Base-by-base conservation (phyloP, 2,329 filamentous ascomycete genomes). In the Xylariales sp. region DNA sequence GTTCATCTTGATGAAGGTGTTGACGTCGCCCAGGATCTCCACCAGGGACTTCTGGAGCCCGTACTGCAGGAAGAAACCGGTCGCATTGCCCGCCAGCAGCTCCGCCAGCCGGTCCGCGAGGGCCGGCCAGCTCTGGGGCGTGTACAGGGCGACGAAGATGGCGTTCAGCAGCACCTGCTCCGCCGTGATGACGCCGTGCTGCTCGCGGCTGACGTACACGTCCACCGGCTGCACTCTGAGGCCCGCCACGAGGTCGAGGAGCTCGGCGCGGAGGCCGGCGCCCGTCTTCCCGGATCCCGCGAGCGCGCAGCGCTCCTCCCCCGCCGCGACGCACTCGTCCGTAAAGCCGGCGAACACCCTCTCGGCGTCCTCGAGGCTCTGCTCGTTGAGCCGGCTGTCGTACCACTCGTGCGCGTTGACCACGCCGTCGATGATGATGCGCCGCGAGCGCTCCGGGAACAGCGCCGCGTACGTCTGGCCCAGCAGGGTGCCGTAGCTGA, bases 301-400 rank as follows among this genome's bases (percentile, higher is more conserved):
- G 19, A 75, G 47, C 2, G 64, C 52, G 41, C 71, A 76, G n/a
- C 70, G 76, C n/a, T 55, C 57, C 5, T 63, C 45, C 3, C 71
- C 70, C 2, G 72, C 73, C 31, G 63, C 62, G 45, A 65, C 60
- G 47, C 72, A 76, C 33, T 65, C 62, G 14, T 65, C 57, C 34
- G 66, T 61, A 43, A 75, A 71, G 8, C 53, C 61, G 2, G 54
- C 46, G 20, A 70, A 56, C 0, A 64, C 61, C 19, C 60, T 53
- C 35, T 72, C 67, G 13, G 65, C 64, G 43, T 74, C 64, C 13
- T 52, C 46, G 2, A 68, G 47, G 31, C 61, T 59, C 30, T 65
- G 64, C 4, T 40, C 47, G 50, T 61, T 64, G 10, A 60, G 45
- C 4, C 60, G 60, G 8, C 14, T 20, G 7, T 28, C 35, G 30